These are phyloP conservation scores for Aethionema arabicum DNA, from an alignment of 345 rosid species.

Conservation along the genomic window DNA sequence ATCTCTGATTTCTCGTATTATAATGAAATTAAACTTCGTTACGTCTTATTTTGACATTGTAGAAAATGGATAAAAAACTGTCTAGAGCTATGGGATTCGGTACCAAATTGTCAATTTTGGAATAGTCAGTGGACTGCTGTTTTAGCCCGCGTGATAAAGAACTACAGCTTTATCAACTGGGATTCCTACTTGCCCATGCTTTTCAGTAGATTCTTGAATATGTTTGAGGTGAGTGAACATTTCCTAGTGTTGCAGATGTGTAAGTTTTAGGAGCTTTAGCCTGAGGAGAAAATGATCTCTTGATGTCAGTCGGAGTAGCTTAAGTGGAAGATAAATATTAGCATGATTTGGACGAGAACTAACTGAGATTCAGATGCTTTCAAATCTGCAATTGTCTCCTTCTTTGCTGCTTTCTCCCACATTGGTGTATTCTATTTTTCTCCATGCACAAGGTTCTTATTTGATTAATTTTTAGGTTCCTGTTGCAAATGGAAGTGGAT, in stretches of 20 bases:
- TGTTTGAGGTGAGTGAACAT: conserved; percentile 86
- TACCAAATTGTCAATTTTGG: conserved; percentile 98
- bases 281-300: conserved; percentile 9
- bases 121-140: conserved; percentile 95
- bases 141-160: conserved; percentile 81
- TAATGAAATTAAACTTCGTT: conserved; percentile 12
- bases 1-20: conserved; percentile 17
- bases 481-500: conserved; percentile 94
- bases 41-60: conserved; percentile 37
- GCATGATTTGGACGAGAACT: not conserved
- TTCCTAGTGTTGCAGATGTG: conserved; percentile 29
- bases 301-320: conserved; percentile 14
- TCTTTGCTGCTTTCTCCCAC: conserved; percentile 4
- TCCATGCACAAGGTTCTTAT: conserved; percentile 24
- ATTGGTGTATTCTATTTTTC: conserved; percentile 19
- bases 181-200: conserved; percentile 73
- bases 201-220: conserved; percentile 78
- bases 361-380: conserved; percentile 14
- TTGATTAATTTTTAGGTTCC: conserved; percentile 66
- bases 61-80: conserved; percentile 77
- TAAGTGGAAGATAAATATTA: conserved; percentile 1
- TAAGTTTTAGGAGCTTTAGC: conserved; percentile 23
- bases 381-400: no score
- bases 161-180: conserved; percentile 72
- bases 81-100: conserved; percentile 79